Base-by-base conservation (phyloP, 768 basidiomycete genomes). In the Cytidiella melzeri region DNA sequence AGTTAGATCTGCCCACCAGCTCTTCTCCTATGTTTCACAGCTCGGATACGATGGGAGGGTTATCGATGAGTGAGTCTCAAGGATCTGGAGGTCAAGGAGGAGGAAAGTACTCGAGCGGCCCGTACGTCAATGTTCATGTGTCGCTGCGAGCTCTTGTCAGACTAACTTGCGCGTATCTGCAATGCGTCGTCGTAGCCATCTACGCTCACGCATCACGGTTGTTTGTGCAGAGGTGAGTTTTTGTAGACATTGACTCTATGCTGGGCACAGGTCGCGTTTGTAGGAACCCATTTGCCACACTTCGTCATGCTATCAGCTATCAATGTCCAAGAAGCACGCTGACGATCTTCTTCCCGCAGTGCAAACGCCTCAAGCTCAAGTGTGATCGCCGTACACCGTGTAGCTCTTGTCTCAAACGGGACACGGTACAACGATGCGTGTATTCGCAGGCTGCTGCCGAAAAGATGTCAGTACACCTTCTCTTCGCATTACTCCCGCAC, bases 321-420 rank as follows among this genome's bases (percentile, higher is more conserved):
- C n/a, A n/a, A n/a, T n/a, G n/a, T n/a, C n/a, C n/a, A n/a, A n/a
- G n/a, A n/a, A n/a, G n/a, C n/a, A n/a, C n/a, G 43, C 49, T 47
- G 20, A 47, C 37, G 9, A 13, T n/a, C 1, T 11, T 23, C 40
- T 40, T 23, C n/a, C 38, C 5, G 2, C 61, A 92, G 85, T 92
- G 89, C 71, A 92, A 92, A 64, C 86, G 89, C 3, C 74, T 92
- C 46, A 92, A 92, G 58, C 75, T 92, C 46, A 89, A 84, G 69
- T 92, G 89, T 61, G 89, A 92, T 67, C 72, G 89, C 34, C 77
- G 83, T 19, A 79, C 74, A 2, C 89, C 89, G 0, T 92, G 89
- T 55, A 79, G 80, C 0, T 83, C 81, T 23, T 92, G 90, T 57
- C 74, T 80, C 15, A 91, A 91, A 61, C 83, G 88, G 53, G 84